Evolutionary conservation across 208 protist genomes (phyloP).

Genomic region (Trypanosoma cruzi): DNA sequence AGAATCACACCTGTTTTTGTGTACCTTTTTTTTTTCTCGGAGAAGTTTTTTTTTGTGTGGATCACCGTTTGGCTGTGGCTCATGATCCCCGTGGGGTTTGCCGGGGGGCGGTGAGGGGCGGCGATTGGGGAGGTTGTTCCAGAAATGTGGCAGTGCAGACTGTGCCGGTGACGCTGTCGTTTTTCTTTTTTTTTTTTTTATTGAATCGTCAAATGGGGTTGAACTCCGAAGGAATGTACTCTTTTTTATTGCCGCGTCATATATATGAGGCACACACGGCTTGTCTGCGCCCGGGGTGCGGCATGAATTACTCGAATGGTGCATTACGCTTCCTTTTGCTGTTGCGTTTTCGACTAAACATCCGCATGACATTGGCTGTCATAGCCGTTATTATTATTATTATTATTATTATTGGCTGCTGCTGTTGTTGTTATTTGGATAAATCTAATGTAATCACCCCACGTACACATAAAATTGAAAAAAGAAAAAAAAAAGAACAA

Average conservation of each 20-base stretch:
- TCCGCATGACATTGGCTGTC: neutral
- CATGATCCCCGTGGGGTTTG: constrained; percentile 17
- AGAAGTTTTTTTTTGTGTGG: constrained; percentile 18
- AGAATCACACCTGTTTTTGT: constrained; percentile 43
- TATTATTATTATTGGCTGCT: constrained; percentile 1
- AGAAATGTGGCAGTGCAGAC: constrained; percentile 43
- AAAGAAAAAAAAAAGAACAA: constrained; percentile 1
- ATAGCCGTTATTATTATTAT: constrained; percentile 5
- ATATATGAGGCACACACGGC: constrained; percentile 34
- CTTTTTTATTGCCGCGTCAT: constrained; percentile 60
- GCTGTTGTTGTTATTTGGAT: too few relatives aligned
- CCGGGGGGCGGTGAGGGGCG: constrained; percentile 6
- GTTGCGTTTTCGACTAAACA: constrained; percentile 49
- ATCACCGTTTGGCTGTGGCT: constrained; percentile 15
- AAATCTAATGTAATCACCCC: neutral
- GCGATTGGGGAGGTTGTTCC: constrained; percentile 51
- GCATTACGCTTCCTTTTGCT: constrained; percentile 54
- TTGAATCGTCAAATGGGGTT: constrained; percentile 17
- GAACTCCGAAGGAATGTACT: constrained; percentile 56
- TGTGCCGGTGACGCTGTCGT: constrained; percentile 52
- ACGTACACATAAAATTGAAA: neutral
- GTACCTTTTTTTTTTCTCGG: constrained; percentile 24
- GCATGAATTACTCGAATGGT: constrained; percentile 71
- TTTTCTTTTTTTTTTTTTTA: too few relatives aligned
- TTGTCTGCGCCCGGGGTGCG: constrained; percentile 57